phyloP scores from a whole-genome alignment of 1,139 yeast species.

The Yamadazyma buinensis region DNA sequence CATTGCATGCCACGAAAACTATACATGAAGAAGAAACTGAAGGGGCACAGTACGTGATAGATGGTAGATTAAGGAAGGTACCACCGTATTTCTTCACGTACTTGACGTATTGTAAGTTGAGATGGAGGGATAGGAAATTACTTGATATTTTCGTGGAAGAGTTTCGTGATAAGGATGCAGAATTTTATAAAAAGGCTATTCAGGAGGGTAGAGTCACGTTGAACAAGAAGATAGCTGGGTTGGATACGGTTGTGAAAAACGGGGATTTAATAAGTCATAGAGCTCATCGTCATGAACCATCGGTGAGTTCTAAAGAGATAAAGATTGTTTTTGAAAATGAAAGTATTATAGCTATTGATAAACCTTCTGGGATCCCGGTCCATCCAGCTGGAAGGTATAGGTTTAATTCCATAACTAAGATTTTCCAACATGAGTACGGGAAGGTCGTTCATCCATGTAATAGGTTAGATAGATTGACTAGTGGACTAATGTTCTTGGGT shows the following conservation, averaged over 20 bases:
- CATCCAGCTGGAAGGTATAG: constrained; percentile 95
- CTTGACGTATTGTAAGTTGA: constrained; percentile 80
- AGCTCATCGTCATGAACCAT: constrained; percentile 87
- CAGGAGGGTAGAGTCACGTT: constrained; percentile 69
- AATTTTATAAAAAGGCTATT: constrained; percentile 67
- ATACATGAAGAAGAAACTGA: constrained; percentile 52
- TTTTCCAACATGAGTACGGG: constrained; percentile 65
- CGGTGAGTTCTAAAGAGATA: constrained; percentile 71
- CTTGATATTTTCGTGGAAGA: constrained; percentile 79
- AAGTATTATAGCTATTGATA: constrained; percentile 78
- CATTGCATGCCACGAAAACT: constrained; percentile 35
- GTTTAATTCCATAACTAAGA: constrained; percentile 82
- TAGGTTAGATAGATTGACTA: constrained; percentile 83
- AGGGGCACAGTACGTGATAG: constrained; percentile 49
- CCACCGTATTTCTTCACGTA: constrained; percentile 87
- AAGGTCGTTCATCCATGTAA: constrained; percentile 81
- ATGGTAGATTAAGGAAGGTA: constrained; percentile 65
- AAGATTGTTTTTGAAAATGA: constrained; percentile 77
- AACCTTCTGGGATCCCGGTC: constrained; percentile 93
- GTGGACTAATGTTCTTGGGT: constrained; percentile 93
- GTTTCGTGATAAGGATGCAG: constrained; percentile 75
- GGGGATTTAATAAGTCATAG: constrained; percentile 85
- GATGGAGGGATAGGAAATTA: constrained; percentile 85
- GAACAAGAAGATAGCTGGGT: constrained; percentile 59
- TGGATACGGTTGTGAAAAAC: constrained; percentile 67